These are phyloP conservation scores for Fusarium austroafricanum DNA, from an alignment of 2,329 filamentous ascomycete species.

Conservation along the genomic window DNA sequence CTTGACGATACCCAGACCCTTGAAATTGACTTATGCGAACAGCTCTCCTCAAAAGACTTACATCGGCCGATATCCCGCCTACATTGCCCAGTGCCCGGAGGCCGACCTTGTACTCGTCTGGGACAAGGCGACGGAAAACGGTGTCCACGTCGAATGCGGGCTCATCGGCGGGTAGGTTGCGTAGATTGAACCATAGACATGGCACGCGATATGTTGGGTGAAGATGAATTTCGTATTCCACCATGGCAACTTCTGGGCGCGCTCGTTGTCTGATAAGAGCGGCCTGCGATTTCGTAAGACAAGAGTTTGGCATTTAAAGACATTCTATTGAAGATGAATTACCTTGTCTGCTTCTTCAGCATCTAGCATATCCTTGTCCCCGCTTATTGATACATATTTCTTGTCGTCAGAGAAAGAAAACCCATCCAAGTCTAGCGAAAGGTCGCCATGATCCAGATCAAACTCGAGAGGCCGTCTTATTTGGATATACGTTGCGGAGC, in stretches of 20 bases:
- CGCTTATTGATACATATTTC: slow-evolving; percentile 39
- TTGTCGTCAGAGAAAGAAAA: slow-evolving; percentile 57
- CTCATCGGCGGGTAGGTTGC: slow-evolving; percentile 66
- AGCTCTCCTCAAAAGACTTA: slow-evolving; percentile 61
- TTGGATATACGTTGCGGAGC: slow-evolving; percentile 65
- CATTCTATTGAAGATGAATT: slow-evolving; percentile 37
- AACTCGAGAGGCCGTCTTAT: slow-evolving; percentile 65
- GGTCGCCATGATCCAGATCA: slow-evolving; percentile 56
- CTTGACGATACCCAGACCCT: slow-evolving; percentile 46
- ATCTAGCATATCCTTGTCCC: slow-evolving; percentile 61
- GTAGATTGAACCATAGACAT: slow-evolving; percentile 79
- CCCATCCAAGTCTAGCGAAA: slow-evolving; percentile 59
- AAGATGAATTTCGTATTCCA: slow-evolving; percentile 79
- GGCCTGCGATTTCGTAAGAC: slow-evolving; percentile 52
- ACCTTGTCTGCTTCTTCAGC: slow-evolving; percentile 66
- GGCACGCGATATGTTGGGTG: slow-evolving; percentile 81
- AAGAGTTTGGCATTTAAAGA: slow-evolving; percentile 9
- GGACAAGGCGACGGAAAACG: slow-evolving; percentile 78
- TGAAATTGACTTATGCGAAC: slow-evolving; percentile 48
- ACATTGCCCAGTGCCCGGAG: slow-evolving; percentile 72
- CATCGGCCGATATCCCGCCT: slow-evolving; percentile 80
- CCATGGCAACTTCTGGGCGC: slow-evolving; percentile 56
- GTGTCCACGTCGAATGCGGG: slow-evolving; percentile 72
- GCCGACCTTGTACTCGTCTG: slow-evolving; percentile 70
- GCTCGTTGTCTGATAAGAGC: slow-evolving; percentile 51